Base-by-base conservation (phyloP, 768 basidiomycete species). In the Serendipita sp. region DNA sequence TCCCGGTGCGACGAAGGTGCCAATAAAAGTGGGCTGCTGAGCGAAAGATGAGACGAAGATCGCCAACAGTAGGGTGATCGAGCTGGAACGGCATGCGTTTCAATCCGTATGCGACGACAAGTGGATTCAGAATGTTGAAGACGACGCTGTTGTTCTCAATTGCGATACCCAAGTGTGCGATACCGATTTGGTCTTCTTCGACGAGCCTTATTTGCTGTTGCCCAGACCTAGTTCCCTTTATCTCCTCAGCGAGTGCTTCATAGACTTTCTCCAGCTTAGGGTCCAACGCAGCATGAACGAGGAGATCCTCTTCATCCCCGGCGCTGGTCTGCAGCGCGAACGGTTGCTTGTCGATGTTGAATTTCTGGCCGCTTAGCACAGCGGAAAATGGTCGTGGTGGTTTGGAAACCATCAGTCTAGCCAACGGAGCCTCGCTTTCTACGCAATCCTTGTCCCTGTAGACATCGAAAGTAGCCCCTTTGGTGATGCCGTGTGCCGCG, bases 1-100 rank as follows among this genome's bases (percentile, higher is more conserved):
- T 13, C 75, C 70, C 1, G 78, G 76, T 77, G 48, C 79, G 77
- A 66, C 79, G 76, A 8, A 85, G 78, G 70, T 85, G 83, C 63
- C 81, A 77, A 66, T 83, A 78, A 71, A 84, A 85, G 41, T 77
- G 79, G 4, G 84, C 82, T 3, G 83, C 83, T 56, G 81, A 81
- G 65, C 81, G 78, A 34, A 84, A 72, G 41, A 83, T 73, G 66
- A 16, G 66, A 67, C 24, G 70, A 69, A 24, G 73, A 70, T 64
- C 72, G 70, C 65, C 67, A 72, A 67, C 24, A 24, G 24, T 71
- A 73, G 44, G 75, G 73, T 64, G 81, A 74, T 66, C 74, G 75
- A 34, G 81, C 69, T 11, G 53, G 30, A 13, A 54, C 11, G 10
- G 53, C 35, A 73, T 71, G 24, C 73, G 75, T 30, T 73, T 74